phyloP scores from a whole-genome alignment of 2,329 filamentous ascomycete genomes.

The Clonostachys rosea region DNA sequence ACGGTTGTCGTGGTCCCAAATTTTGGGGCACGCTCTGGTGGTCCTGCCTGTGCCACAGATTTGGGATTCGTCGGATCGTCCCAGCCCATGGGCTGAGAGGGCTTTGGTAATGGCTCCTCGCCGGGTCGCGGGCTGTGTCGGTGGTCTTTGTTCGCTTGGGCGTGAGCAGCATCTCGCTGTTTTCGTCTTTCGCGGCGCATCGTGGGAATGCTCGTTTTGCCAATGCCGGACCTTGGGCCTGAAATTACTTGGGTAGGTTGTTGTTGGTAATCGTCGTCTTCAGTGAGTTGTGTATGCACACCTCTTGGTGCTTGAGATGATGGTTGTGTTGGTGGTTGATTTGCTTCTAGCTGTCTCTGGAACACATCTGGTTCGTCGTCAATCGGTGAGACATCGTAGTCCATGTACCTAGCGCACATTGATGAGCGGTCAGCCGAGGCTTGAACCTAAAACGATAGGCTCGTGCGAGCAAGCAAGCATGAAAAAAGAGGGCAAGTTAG shows the following conservation, averaged over 20 bases:
- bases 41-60: background rate
- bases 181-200: slow-evolving; percentile 46
- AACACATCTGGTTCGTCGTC: slow-evolving; percentile 35
- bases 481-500: background rate
- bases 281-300: slow-evolving; percentile 8
- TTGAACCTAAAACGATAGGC: background rate
- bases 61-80: background rate
- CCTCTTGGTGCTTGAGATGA: slow-evolving; percentile 5
- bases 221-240: slow-evolving; percentile 9
- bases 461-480: background rate
- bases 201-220: slow-evolving; percentile 40
- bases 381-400: slow-evolving; percentile 35
- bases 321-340: slow-evolving; percentile 6
- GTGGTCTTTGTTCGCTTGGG: slow-evolving; percentile 2
- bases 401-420: background rate
- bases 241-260: background rate
- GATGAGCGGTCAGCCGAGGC: background rate
- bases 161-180: slow-evolving; percentile 29
- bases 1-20: slow-evolving; percentile 13
- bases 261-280: slow-evolving; percentile 3
- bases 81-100: slow-evolving; percentile 1
- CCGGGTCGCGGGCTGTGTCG: background rate
- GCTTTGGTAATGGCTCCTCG: slow-evolving; percentile 14
- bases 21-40: background rate
- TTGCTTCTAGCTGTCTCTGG: slow-evolving; percentile 16